Evolutionary conservation across 306 rosid species (phyloP).

Genomic region (Cicer arietinum): DNA sequence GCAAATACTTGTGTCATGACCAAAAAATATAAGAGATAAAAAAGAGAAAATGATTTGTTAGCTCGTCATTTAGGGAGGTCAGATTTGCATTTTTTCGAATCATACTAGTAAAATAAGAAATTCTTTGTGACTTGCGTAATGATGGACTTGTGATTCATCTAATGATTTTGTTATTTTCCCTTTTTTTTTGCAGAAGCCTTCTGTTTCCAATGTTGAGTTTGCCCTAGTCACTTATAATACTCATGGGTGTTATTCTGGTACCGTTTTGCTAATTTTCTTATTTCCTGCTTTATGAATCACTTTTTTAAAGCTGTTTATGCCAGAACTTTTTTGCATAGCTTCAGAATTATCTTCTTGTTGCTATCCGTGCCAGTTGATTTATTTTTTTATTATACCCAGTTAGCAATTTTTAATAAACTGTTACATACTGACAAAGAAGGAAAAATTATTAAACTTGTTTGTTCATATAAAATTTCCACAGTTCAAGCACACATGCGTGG

Average conservation of each 20-base stretch:
- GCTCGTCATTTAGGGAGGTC: background rate
- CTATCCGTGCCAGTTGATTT: conserved; percentile 24
- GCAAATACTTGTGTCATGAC: no score
- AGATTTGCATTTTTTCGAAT: conserved; percentile 24
- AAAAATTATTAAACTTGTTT: conserved; percentile 24
- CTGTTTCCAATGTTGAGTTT: conserved; percentile 65
- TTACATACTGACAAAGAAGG: background rate
- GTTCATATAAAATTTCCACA: conserved; percentile 27
- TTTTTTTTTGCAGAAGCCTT: conserved; percentile 70
- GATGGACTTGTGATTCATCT: conserved; percentile 34
- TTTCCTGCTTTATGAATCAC: conserved; percentile 17
- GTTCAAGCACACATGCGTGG: background rate
- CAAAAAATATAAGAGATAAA: background rate
- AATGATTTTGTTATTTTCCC: conserved; percentile 26
- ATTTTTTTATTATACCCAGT: background rate
- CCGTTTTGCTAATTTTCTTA: conserved; percentile 43
- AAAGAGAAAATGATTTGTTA: conserved; percentile 8
- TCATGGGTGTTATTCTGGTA: conserved; percentile 96
- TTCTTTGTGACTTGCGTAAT: conserved; percentile 33
- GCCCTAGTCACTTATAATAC: conserved; percentile 78
- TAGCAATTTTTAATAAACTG: conserved; percentile 23
- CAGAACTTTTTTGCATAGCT: background rate
- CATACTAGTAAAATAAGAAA: conserved; percentile 9
- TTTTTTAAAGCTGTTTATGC: conserved; percentile 13
- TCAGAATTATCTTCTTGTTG: conserved; percentile 20